Evolutionary conservation across 805 yeast genomes (phyloP).

Genomic region (baker's yeast (Saccharomyces cerevisiae)): DNA sequence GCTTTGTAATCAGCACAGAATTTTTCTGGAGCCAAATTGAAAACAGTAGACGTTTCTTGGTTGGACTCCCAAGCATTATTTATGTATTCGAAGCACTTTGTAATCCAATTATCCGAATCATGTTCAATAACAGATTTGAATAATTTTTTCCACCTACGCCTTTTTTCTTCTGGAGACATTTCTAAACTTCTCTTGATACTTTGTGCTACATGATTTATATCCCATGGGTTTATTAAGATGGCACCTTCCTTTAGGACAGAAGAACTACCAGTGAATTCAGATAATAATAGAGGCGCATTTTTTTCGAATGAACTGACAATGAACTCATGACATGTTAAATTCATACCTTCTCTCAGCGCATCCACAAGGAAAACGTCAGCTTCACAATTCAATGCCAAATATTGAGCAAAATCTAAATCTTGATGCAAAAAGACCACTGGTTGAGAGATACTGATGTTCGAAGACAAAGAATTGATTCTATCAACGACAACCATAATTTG

Average conservation of each 20-base stretch:
- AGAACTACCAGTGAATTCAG: conserved; percentile 95
- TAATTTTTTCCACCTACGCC: conserved; percentile 53
- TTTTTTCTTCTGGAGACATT: conserved; percentile 52
- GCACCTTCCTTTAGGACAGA: conserved; percentile 65
- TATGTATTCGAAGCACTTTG: conserved; percentile 45
- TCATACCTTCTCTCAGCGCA: conserved; percentile 94
- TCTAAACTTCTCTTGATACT: conserved; percentile 54
- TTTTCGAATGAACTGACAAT: conserved; percentile 62
- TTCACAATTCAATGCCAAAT: conserved; percentile 74
- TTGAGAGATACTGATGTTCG: conserved; percentile 62
- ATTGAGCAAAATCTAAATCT: conserved; percentile 83
- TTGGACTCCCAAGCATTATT: conserved; percentile 44
- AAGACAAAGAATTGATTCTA: conserved; percentile 71
- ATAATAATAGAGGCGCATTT: conserved; percentile 74
- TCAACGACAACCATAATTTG: conserved; percentile 73
- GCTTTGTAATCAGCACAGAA: conserved; percentile 26
- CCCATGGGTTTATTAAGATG: conserved; percentile 86
- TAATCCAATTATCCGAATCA: conserved; percentile 73
- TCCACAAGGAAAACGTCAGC: conserved; percentile 85
- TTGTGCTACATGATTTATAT: conserved; percentile 55
- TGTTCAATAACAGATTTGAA: conserved; percentile 49
- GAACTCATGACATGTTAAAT: conserved; percentile 91
- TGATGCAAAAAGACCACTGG: conserved; percentile 85
- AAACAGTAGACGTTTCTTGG: conserved; percentile 32
- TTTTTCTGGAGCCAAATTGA: conserved; percentile 27